Conservation (phyloP, 1,139 yeast species). For the Hemisphaericaspora lyxosophila region DNA sequence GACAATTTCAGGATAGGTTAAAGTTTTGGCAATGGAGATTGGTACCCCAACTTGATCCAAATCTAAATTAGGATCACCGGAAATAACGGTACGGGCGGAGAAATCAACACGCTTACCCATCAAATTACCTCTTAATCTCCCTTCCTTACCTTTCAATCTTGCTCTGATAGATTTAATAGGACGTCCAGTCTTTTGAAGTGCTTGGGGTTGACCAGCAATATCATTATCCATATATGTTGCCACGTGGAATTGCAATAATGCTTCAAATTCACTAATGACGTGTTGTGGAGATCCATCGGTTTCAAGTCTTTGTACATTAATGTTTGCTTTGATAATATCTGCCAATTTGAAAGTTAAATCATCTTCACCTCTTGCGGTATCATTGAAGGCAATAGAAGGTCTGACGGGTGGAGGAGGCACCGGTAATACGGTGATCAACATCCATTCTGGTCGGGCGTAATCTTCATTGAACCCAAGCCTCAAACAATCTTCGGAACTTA, state of each 20-base stretch:
- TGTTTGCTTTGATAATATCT: conserved; percentile 93
- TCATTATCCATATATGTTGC: conserved; percentile 99
- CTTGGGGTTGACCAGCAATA: conserved; percentile 99
- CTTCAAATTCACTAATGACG: conserved; percentile 94
- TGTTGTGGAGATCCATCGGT: conserved; percentile 99
- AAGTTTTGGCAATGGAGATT: conserved; percentile 89
- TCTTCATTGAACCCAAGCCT: conserved; percentile 90
- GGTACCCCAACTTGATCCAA: conserved; percentile 99
- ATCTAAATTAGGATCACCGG: conserved; percentile 98
- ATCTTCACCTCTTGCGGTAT: conserved; percentile 99
- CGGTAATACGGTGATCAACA: conserved; percentile 92
- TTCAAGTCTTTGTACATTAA: conserved; percentile 92
- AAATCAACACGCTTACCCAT: conserved; percentile 99
- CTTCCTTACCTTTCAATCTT: conserved; percentile 98
- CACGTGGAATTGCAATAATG: conserved; percentile 92
- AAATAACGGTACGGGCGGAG: conserved; percentile 98
- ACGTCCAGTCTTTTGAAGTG: conserved; percentile 96
- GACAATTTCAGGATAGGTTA: conserved; percentile 95
- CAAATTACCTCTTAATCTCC: conserved; percentile 95
- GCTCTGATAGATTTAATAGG: conserved; percentile 98
- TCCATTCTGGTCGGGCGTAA: conserved; percentile 98
- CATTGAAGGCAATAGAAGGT: conserved; percentile 96
- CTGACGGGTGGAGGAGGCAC: conserved; percentile 99
- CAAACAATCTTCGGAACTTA: conserved; percentile 77
- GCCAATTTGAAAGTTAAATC: conserved; percentile 97